Evolutionary conservation across 306 rosid species (phyloP).

Genomic region (Corylus avellana): DNA sequence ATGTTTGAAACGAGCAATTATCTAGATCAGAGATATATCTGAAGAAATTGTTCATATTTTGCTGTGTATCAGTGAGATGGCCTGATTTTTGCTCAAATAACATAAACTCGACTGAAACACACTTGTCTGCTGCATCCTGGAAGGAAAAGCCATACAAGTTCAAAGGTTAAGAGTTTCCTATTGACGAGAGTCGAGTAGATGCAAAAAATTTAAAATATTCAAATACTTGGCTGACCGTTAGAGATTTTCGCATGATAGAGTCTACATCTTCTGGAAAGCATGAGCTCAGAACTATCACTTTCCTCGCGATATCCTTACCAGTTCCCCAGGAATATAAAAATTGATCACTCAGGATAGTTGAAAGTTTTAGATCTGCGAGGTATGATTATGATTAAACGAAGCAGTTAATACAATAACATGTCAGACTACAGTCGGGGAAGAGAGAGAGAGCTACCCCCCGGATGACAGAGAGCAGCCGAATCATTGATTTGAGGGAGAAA

Average conservation of each 20-base stretch:
- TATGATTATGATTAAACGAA: constrained; percentile 23
- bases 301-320: constrained; percentile 65
- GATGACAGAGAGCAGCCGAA: constrained; percentile 32
- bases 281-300: constrained; percentile 61
- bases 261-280: constrained; percentile 55
- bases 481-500: constrained; percentile 45
- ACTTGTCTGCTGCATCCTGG: constrained; percentile 69
- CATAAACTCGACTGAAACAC: constrained; percentile 72
- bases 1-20: constrained; percentile 66
- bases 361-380: constrained; percentile 54
- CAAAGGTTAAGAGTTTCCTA: neutral
- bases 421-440: neutral
- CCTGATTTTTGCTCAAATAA: constrained; percentile 63
- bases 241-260: constrained; percentile 48
- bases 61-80: constrained; percentile 51
- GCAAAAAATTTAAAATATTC: neutral
- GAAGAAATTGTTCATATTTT: constrained; percentile 48
- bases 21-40: constrained; percentile 60
- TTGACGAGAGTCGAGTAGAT: constrained; percentile 10
- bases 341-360: constrained; percentile 58
- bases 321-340: constrained; percentile 73
- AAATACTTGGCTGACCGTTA: constrained; percentile 46
- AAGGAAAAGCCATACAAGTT: neutral
- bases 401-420: constrained; percentile 5
- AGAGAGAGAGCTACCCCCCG: neutral